phyloP scores from a whole-genome alignment of 805 yeast genomes.

The Myxozyma melibiosi region DNA sequence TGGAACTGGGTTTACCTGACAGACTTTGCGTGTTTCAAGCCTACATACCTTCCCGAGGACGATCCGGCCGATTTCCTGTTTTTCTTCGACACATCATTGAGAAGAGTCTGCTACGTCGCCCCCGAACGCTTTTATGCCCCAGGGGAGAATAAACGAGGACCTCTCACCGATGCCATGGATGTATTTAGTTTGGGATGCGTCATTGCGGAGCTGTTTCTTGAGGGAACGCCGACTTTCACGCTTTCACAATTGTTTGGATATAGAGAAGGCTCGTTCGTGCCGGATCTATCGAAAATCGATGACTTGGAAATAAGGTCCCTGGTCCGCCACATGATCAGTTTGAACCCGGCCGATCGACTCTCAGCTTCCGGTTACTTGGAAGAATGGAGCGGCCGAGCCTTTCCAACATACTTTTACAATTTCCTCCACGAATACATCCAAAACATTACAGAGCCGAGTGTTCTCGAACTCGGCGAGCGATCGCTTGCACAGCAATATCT shows the following conservation, averaged over 20 bases:
- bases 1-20: slow-evolving; percentile 85
- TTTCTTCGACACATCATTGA: slow-evolving; percentile 85
- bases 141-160: slow-evolving; percentile 39
- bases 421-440: slow-evolving; percentile 71
- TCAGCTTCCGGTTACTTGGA: slow-evolving; percentile 57
- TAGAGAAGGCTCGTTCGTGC: slow-evolving; percentile 65
- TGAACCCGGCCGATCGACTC: slow-evolving; percentile 63
- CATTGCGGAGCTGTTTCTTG: slow-evolving; percentile 83
- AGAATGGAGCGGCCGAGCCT: slow-evolving; percentile 43
- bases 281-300: slow-evolving; percentile 60
- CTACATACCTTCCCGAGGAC: slow-evolving; percentile 82
- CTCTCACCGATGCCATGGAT: slow-evolving; percentile 70
- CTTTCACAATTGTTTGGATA: slow-evolving; percentile 85
- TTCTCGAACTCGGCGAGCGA: slow-evolving; percentile 27
- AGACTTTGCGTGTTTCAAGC: slow-evolving; percentile 87
- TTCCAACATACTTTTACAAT: slow-evolving; percentile 38
- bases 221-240: slow-evolving; percentile 84
- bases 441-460: slow-evolving; percentile 41
- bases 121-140: slow-evolving; percentile 76
- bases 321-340: slow-evolving; percentile 61
- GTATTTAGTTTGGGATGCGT: slow-evolving; percentile 64
- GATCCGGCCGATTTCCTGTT: slow-evolving; percentile 91
- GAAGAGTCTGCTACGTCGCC: slow-evolving; percentile 87
- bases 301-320: slow-evolving; percentile 54
- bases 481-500: slow-evolving; percentile 39